Base-by-base conservation (phyloP, 2,329 filamentous ascomycete species). In the Alternaria incomplexa region DNA sequence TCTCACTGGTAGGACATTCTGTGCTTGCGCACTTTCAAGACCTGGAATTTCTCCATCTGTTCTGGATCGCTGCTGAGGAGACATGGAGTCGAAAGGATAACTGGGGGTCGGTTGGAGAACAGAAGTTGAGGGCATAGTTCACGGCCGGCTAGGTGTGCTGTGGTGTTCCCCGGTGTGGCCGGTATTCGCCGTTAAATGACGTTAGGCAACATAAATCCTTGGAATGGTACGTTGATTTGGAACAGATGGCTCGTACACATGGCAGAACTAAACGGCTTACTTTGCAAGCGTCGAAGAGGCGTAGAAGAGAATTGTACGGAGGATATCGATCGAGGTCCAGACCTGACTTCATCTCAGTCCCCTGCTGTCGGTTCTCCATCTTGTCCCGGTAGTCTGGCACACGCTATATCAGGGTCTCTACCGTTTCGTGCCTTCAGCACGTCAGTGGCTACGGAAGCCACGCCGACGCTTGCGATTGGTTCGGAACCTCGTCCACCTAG, bases 321-420 rank as follows among this genome's bases (percentile, higher is more conserved):
- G 58, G 36, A 46, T 50, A 52, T 52, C 15, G 59, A 58, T 47
- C 55, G 43, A 17, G 56, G 60, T 59, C 60, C 25, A 48, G 60
- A 48, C 60, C 55, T 40, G 23, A 23, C 55, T 36, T 54, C 20
- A 20, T 32, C 47, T 43, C 10, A 32, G n/a, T 52, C 58, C 47
- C 60, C 48, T 53, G 40, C 17, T 43, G 36, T 47, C 55, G 48
- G 47, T 43, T 58, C 55, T 17, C 55, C 23, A 54, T 58, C 26
- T 25, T 23, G 25, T 22, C 48, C 60, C 60, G 20, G 46, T 32
- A 22, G 47, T 53, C 23, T 32, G 60, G 60, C 40, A 30, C 47
- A 46, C 45, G 47, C 53, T 20, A 32, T 62, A 30, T 32, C 60
- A 62, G 55, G 55, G 43, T 54, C 43, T 32, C 55, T 58, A 46